Evolutionary conservation across 176 grass and related monocot genomes (phyloP), one percentile per base, ranked within the genome.

Genomic region (Echinochloa phyllopogon): DNA sequence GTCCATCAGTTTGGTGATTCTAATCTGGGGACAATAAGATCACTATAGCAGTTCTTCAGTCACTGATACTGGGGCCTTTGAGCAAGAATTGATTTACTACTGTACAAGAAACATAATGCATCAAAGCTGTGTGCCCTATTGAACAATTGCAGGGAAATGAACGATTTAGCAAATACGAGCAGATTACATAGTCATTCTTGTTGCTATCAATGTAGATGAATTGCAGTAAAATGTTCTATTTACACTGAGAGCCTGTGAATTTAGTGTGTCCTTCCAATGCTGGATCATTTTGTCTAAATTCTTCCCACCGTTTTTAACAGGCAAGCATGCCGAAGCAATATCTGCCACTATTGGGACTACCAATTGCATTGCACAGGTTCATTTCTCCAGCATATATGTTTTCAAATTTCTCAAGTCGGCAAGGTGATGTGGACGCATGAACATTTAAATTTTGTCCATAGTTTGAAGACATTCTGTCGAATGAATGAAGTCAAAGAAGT

Each of bases 311-410:
- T 91, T 24, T 90, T 61, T 64, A 53, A 71, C 85, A 99, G 96
- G 93, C 91, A 85, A 96, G 55, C 39, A 96, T 99, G 96, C 96
- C 96, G 33, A 99, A 99, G 78, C 96, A 99, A 78, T 99, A 99
- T 77, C 80, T 99, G 33, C 89, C 96, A 39, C 82, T 99, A 25
- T 65, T 92, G 38, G 96, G 96, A 77, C 55, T 88, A 66, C 96
- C 96, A 44, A 99, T 99, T 81, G 93, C 96, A 38, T 79, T 99
- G 65, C 92, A 99, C 87, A 98, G 96, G 93, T 98, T 85, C 9
- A 75, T 72, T 53, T 86, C 40, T 87, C 80, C 58, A 50, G 9
- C 20, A 51, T 17, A 29, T 0, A 21, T 1, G 60, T 6, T 29
- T 74, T 44, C 6, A 20, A 45, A 4, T 44, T 72, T 23, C 12